phyloP scores from a whole-genome alignment of 1,284 basidiomycete species.

The Pyrrhoderma lamaoense region DNA sequence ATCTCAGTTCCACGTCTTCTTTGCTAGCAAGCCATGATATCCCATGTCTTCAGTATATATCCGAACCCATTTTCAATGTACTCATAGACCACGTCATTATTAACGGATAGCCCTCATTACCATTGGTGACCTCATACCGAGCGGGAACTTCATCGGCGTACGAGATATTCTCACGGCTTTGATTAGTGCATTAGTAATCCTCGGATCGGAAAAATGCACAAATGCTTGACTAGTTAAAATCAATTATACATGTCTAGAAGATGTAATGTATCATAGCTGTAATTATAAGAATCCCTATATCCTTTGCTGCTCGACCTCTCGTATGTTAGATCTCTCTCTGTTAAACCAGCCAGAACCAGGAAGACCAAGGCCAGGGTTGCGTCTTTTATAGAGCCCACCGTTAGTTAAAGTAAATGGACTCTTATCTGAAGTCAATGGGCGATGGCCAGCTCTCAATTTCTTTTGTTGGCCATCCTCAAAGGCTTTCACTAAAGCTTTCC shows the following conservation, averaged over 20 bases:
- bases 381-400: conserved; percentile 6
- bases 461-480: conserved; percentile 9
- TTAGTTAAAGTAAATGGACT: conserved; percentile 9
- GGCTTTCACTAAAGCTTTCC: conserved; percentile 3
- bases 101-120: too few relatives aligned
- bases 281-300: neutral
- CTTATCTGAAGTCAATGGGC: conserved; percentile 12
- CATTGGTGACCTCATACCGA: too few relatives aligned
- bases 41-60: neutral
- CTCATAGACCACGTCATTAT: conserved; percentile 10
- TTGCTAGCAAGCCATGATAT: neutral
- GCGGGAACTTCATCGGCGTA: neutral
- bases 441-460: conserved; percentile 11
- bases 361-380: conserved; percentile 16
- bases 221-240: neutral
- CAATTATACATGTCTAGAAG: neutral
- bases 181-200: neutral
- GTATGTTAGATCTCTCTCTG: conserved; percentile 11
- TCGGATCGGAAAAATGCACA: neutral
- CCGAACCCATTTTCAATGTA: neutral
- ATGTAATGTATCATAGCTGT: neutral
- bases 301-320: conserved; percentile 7
- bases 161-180: neutral
- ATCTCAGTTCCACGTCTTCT: too few relatives aligned
- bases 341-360: conserved; percentile 17